phyloP scores from a whole-genome alignment of 73 alveolate species.

The Paramecium biaurelia region DNA sequence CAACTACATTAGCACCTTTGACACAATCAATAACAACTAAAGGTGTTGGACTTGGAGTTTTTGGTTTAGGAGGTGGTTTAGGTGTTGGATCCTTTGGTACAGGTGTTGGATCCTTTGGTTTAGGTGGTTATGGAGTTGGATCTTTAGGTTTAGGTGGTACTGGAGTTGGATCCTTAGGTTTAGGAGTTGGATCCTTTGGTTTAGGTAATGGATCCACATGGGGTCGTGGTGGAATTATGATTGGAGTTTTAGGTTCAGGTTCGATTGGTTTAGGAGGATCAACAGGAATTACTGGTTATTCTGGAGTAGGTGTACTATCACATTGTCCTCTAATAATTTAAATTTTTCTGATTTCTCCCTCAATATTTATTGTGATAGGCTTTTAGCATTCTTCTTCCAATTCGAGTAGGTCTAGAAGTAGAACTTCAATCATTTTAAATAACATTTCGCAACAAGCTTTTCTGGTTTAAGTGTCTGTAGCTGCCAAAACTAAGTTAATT shows the following conservation, averaged over 20 bases:
- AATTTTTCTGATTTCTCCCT: slow-evolving; percentile 48
- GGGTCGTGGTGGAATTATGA: not conserved
- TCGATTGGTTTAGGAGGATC: slow-evolving; percentile 17
- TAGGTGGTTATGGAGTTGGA: not conserved
- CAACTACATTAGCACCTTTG: not conserved
- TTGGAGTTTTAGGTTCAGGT: not conserved
- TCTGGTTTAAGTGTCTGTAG: slow-evolving; percentile 34
- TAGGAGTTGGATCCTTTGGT: not conserved
- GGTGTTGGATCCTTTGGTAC: not conserved
- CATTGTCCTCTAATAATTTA: slow-evolving; percentile 46
- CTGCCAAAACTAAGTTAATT: slow-evolving; percentile 36
- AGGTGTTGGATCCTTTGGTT: not conserved
- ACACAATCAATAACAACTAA: slow-evolving; percentile 40
- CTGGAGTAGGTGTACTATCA: not conserved
- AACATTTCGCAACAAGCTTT: slow-evolving; percentile 46
- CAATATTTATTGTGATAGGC: slow-evolving; percentile 40
- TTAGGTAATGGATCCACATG: not conserved
- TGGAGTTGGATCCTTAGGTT: not conserved
- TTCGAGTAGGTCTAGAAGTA: not conserved
- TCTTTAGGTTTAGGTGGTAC: not conserved
- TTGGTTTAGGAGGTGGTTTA: slow-evolving; percentile 33
- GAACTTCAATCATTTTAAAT: slow-evolving; percentile 27
- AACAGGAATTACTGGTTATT: not conserved
- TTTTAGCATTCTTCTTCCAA: slow-evolving; percentile 18
- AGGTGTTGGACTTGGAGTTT: slow-evolving; percentile 46